Percentiles rank a stretch among this genome's conserved stretches.
Conservation (phyloP, 176 grass and related monocot genomes). For the Oryza rufipogon region DNA sequence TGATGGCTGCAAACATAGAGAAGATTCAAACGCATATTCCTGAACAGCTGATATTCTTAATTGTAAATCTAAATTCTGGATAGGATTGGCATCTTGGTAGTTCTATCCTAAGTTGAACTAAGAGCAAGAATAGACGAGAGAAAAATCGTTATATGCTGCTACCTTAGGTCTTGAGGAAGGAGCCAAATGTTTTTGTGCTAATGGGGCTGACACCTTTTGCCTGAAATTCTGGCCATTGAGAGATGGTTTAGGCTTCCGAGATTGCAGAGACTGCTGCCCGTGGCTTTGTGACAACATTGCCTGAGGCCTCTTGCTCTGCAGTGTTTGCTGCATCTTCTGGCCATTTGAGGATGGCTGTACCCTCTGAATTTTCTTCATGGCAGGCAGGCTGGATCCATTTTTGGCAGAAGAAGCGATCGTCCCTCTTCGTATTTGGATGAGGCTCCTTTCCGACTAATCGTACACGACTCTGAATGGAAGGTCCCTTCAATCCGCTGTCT, state of each 20-base stretch:
- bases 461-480: constrained; percentile 3
- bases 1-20: constrained; percentile 40
- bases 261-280: neutral
- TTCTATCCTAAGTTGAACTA: neutral
- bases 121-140: neutral
- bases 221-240: constrained; percentile 35
- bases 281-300: neutral
- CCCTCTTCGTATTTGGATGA: constrained; percentile 12
- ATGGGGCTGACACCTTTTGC: constrained; percentile 35
- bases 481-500: constrained; percentile 35
- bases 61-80: neutral
- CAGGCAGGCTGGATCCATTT: constrained; percentile 10
- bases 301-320: constrained; percentile 30
- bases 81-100: neutral
- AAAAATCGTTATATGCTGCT: constrained; percentile 5
- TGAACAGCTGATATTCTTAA: neutral
- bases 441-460: neutral
- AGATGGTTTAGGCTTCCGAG: constrained; percentile 9
- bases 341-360: constrained; percentile 19
- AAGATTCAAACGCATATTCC: neutral
- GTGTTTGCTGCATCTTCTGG: constrained; percentile 2
- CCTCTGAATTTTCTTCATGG: constrained; percentile 1
- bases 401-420: constrained; percentile 22
- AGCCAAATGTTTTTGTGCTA: constrained; percentile 29
- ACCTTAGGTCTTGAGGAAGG: constrained; percentile 61